These are phyloP conservation scores for Gossypium ekmanianum DNA, from an alignment of 345 rosid genomes.

Conservation along the genomic window DNA sequence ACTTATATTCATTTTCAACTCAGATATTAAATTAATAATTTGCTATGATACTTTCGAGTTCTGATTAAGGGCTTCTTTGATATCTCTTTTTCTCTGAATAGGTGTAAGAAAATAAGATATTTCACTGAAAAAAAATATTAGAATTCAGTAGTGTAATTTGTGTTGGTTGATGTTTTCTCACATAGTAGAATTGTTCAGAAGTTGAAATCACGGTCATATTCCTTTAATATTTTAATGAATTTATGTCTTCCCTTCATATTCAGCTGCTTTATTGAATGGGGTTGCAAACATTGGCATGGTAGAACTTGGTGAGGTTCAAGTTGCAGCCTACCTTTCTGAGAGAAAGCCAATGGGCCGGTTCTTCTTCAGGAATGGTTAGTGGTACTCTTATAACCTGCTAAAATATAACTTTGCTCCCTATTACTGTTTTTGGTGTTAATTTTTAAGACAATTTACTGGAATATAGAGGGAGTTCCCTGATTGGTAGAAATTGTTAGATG, in stretches of 20 bases:
- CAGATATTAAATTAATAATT: not conserved
- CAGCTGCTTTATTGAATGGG: conserved; percentile 74
- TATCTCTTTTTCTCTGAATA: not conserved
- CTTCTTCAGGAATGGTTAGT: conserved; percentile 71
- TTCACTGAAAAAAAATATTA: not conserved
- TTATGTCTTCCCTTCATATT: conserved; percentile 12
- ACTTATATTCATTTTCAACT: not conserved
- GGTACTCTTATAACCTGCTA: not conserved
- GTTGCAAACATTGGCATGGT: conserved; percentile 71
- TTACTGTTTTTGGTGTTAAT: not conserved
- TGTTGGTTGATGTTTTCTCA: not conserved
- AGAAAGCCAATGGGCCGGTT: conserved; percentile 69
- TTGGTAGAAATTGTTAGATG: not conserved
- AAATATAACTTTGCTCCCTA: not conserved
- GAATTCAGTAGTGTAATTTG: not conserved
- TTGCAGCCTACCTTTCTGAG: conserved; percentile 77
- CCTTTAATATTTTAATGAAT: conserved; percentile 5
- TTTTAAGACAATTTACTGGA: not conserved
- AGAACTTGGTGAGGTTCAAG: conserved; percentile 65
- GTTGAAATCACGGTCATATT: conserved; percentile 6
- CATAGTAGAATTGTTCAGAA: not conserved
- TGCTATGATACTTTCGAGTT: not conserved
- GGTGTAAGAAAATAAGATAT: not conserved
- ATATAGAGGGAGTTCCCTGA: not conserved
- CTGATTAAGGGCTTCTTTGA: not conserved